Evolutionary conservation across 441 rosid species (phyloP), one percentile per base, ranked within the genome.

Genomic region (Aquilaria agallochum): DNA sequence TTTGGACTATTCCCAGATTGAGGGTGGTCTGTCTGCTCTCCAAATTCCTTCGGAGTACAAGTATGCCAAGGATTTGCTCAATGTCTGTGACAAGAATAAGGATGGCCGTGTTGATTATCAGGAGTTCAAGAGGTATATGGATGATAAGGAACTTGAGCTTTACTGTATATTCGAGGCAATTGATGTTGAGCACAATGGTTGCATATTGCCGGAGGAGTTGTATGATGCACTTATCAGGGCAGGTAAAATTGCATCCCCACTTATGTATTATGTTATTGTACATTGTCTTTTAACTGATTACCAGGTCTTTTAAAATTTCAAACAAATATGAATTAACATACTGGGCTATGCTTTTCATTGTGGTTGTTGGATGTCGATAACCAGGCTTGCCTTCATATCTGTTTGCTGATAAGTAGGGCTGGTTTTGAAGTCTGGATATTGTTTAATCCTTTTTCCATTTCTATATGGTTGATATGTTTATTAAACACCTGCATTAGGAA

Each of bases 21-120:
- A 87, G 65, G 72, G 72, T 0, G 95, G 95, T 0, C 71, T 90
- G 3, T 68, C 83, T n/a, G 84, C 89, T 4, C 81, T 82, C 63
- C 80, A 78, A 12, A 87, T 90, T 64, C 92, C 96, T 0, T 66
- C 92, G 0, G 86, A 69, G 4, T 84, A 76, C 61, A 87, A 87
- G 59, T 83, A 80, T 53, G 92, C 84, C 1, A 82, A 67, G 73
- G 89, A 82, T 58, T 54, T 82, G 77, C 72, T 84, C 68, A 80
- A 68, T 70, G 90, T 77, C 49, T 78, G 83, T 55, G 88, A 83
- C 56, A 72, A 78, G 1, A 77, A 88, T 45, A 67, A 78, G 31
- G 90, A 84, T 31, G 87, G 90, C 46, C 80, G 80, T 11, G 90
- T 84, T 9, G 90, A 84, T 73, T 83, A 79, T 64, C 76, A 75